Conservation (phyloP, 139 green algal species). For the Tetratostichococcus sp. region DNA sequence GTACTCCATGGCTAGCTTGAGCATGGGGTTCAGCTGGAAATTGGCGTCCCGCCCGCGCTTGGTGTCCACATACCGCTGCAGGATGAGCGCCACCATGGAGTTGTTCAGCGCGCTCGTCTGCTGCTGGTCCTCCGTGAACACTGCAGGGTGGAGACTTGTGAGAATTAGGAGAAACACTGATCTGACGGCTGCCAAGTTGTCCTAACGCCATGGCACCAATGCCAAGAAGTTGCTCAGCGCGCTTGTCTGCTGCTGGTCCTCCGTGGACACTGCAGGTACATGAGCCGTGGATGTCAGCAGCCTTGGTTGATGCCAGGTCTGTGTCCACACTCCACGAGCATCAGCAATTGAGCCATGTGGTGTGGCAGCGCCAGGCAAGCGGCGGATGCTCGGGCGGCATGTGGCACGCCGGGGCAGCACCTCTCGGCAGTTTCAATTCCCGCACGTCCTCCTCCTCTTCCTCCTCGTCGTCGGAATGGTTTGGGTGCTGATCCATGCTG, state of each 20-base stretch:
- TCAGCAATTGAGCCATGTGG: too few species aligned
- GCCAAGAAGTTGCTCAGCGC: too few species aligned
- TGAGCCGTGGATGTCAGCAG: too few species aligned
- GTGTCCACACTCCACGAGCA: too few species aligned
- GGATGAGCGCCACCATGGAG: background rate
- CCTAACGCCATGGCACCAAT: too few species aligned
- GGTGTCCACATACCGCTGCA: background rate
- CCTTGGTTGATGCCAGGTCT: too few species aligned
- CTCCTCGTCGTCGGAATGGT: background rate
- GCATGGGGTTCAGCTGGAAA: slow-evolving; percentile 1
- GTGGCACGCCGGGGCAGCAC: background rate
- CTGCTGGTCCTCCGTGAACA: background rate
- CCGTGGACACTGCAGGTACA: too few species aligned
- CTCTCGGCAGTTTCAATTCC: background rate
- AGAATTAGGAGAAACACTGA: too few species aligned
- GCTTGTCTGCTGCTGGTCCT: too few species aligned
- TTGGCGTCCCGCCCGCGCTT: background rate
- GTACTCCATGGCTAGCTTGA: background rate
- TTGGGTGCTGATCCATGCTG: background rate
- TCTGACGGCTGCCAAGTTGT: too few species aligned
- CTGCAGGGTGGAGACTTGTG: too few species aligned
- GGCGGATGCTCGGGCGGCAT: background rate
- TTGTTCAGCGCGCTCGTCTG: background rate
- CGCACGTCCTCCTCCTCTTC: background rate
- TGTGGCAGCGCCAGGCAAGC: background rate